phyloP scores from a whole-genome alignment of 345 rosid genomes.

The Reutealis trisperma region DNA sequence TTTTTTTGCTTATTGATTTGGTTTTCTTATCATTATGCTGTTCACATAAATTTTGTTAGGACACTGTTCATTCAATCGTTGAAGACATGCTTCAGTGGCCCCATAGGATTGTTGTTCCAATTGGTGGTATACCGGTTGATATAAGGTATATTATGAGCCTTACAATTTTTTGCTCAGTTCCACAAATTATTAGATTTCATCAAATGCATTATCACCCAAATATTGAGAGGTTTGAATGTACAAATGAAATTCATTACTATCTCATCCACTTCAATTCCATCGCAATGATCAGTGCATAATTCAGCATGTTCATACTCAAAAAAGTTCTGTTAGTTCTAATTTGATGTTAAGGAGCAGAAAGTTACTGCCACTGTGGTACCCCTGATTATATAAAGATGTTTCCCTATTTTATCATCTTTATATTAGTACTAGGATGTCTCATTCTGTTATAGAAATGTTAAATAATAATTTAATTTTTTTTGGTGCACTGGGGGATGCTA shows the following conservation, averaged over 20 bases:
- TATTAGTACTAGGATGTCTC: not conserved
- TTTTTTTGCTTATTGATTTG: not conserved
- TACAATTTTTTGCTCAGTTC: constrained; percentile 10
- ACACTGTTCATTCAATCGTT: constrained; percentile 82
- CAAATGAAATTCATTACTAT: not conserved
- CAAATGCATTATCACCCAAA: not conserved
- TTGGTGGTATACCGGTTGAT: constrained; percentile 92
- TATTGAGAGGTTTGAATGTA: not conserved
- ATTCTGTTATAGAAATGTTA: not conserved
- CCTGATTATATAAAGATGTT: not conserved
- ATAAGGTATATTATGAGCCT: constrained; percentile 50
- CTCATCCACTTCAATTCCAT: not conserved
- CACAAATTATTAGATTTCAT: not conserved
- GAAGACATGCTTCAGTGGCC: constrained; percentile 99
- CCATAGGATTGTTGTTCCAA: constrained; percentile 95
- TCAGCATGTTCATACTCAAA: not conserved
- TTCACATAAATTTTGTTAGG: constrained; percentile 47
- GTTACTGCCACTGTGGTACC: not conserved
- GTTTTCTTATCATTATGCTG: not conserved
- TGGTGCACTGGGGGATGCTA: not conserved
- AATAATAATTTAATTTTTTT: not conserved
- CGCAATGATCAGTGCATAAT: not conserved
- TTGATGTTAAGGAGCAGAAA: not conserved
- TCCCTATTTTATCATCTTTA: not conserved
- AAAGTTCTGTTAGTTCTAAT: not conserved